phyloP scores from a whole-genome alignment of 257 asterid genomes.

The Capsicum chinense region DNA sequence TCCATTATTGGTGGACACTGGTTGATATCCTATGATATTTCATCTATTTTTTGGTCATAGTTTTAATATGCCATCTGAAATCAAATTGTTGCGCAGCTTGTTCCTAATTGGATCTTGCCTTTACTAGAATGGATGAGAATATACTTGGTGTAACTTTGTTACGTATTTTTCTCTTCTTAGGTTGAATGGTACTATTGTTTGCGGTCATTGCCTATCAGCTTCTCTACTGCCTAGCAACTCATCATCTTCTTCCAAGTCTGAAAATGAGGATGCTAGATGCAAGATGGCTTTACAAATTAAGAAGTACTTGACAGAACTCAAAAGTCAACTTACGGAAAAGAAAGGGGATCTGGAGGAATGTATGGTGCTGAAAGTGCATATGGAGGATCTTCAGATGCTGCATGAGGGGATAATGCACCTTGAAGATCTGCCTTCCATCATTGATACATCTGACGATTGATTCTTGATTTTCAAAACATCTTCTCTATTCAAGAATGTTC shows the following conservation, averaged over 20 bases:
- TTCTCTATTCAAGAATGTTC: slow-evolving; percentile 11
- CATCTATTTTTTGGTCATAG: slow-evolving; percentile 3
- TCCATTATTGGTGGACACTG: neutral
- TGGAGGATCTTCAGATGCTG: slow-evolving; percentile 50
- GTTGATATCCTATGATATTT: slow-evolving; percentile 6
- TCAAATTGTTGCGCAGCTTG: slow-evolving; percentile 22
- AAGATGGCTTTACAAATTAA: slow-evolving; percentile 35
- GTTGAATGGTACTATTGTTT: slow-evolving; percentile 40
- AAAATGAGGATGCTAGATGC: slow-evolving; percentile 35
- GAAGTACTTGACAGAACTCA: slow-evolving; percentile 30
- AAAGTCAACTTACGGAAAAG: slow-evolving; percentile 3
- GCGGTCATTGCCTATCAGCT: slow-evolving; percentile 50
- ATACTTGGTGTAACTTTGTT: neutral
- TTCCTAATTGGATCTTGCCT: slow-evolving; percentile 27
- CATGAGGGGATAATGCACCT: slow-evolving; percentile 45
- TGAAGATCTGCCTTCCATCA: slow-evolving; percentile 32
- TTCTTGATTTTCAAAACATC: neutral
- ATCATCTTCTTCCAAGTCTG: slow-evolving; percentile 25
- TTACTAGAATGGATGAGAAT: neutral
- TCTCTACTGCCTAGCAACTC: slow-evolving; percentile 31
- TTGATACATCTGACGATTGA: slow-evolving; percentile 21
- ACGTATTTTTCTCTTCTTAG: slow-evolving; percentile 38
- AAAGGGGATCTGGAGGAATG: slow-evolving; percentile 36
- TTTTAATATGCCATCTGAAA: neutral
- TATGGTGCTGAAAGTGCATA: slow-evolving; percentile 4